These are phyloP conservation scores for Citropsis articulata DNA, from an alignment of 345 rosid genomes.

Conservation along the genomic window DNA sequence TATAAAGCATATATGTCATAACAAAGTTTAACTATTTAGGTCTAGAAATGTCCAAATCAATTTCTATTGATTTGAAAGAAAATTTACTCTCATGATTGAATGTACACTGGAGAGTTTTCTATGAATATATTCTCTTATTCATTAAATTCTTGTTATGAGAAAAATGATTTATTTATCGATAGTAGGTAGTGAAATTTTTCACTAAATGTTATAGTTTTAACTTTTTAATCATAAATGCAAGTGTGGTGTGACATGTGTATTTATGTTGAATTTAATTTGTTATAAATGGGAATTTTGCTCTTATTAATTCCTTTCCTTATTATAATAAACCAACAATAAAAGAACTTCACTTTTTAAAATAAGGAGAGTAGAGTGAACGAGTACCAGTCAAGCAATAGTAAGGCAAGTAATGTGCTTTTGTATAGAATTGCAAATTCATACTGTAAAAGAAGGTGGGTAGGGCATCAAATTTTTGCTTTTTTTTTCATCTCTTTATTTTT, in stretches of 20 bases:
- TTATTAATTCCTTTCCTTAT: too few species aligned
- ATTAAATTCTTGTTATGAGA: too few species aligned
- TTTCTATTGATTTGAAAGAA: too few species aligned
- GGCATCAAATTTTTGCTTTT: conserved; percentile 18
- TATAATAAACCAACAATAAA: too few species aligned
- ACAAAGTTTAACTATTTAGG: too few species aligned
- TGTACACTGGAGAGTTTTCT: too few species aligned
- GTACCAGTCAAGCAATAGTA: neutral
- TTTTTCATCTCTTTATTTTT: conserved; percentile 26
- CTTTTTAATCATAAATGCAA: neutral
- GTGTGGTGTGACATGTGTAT: neutral
- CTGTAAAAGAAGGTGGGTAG: conserved; percentile 8
- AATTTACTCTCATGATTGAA: too few species aligned
- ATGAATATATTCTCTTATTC: too few species aligned
- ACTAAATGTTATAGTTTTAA: neutral
- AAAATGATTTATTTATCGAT: too few species aligned
- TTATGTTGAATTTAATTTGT: neutral
- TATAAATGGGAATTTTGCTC: neutral
- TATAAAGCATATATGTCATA: too few species aligned
- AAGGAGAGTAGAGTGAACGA: neutral
- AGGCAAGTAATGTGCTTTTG: conserved; percentile 9
- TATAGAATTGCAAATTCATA: neutral
- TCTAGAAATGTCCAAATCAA: too few species aligned
- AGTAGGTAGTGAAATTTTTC: neutral
- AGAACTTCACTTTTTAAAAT: neutral